These are phyloP conservation scores for Tanacetum coccineum DNA, from an alignment of 129 eudicot genomes.

Conservation along the genomic window DNA sequence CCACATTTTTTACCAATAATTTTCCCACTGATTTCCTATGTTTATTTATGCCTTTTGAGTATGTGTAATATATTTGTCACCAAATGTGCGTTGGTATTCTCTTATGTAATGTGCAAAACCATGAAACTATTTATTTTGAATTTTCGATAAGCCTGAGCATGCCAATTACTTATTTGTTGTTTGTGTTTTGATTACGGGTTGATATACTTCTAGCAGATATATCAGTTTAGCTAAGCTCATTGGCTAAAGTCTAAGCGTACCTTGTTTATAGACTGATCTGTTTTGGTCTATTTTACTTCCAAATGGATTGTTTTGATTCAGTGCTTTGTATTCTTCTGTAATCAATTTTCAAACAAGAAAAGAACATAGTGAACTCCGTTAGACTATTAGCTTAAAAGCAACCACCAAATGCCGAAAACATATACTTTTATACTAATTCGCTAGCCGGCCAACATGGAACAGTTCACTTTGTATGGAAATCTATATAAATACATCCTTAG, in stretches of 20 bases:
- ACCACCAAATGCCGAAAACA: no score
- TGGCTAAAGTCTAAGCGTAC: no score
- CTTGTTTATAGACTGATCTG: no score
- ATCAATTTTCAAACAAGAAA: neutral
- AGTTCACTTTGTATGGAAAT: no score
- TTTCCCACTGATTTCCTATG: no score
- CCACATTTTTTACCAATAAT: no score
- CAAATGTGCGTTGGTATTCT: neutral
- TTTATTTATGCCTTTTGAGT: slow-evolving; percentile 5
- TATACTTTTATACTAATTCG: no score
- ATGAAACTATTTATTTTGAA: slow-evolving; percentile 6
- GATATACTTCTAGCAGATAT: no score
- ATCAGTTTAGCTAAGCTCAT: no score
- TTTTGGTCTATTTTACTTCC: no score
- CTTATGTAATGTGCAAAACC: slow-evolving; percentile 19
- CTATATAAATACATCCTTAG: neutral
- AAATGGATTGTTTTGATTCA: neutral
- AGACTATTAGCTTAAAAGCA: no score
- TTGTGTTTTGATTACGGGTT: neutral
- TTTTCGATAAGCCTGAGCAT: neutral
- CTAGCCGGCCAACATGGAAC: neutral
- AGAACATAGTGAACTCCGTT: no score
- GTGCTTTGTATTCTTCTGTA: neutral
- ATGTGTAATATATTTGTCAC: slow-evolving; percentile 21
- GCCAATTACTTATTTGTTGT: neutral